Evolutionary conservation across 73 alveolate genomes (phyloP).

Genomic region (Paramecium sonneborni): DNA sequence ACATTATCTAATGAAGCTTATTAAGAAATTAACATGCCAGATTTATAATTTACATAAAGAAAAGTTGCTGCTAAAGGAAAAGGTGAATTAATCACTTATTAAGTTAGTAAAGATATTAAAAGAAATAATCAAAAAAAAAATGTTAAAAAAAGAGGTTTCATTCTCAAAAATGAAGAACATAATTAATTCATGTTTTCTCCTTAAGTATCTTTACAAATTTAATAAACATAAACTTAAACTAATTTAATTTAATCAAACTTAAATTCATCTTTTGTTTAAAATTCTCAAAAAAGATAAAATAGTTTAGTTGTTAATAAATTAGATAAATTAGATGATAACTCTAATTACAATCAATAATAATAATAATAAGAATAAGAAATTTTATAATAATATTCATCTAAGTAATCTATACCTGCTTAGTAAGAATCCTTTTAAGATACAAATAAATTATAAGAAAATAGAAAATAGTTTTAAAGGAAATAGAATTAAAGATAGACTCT

Average conservation of each 20-base stretch:
- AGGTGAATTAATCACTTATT: constrained; percentile 63
- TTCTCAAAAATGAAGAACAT: background rate
- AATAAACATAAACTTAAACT: background rate
- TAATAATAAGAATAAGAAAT: too few relatives aligned
- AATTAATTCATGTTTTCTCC: background rate
- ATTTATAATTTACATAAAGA: constrained; percentile 30
- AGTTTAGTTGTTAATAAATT: background rate
- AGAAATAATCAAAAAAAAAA: background rate
- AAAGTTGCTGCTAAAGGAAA: constrained; percentile 67
- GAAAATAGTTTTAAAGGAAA: background rate
- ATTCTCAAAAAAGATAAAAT: background rate
- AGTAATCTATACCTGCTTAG: background rate
- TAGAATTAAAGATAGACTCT: background rate
- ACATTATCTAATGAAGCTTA: constrained; percentile 54
- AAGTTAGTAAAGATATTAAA: background rate
- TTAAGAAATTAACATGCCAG: constrained; percentile 51
- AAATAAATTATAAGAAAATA: background rate
- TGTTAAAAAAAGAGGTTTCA: background rate
- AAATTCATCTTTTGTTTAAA: background rate
- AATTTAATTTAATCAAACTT: background rate
- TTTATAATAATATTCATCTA: background rate
- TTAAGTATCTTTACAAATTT: background rate
- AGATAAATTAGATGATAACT: background rate
- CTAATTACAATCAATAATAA: background rate
- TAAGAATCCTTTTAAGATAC: background rate